Base-by-base conservation (phyloP, 1,284 basidiomycete genomes). In the Laetiporus sulphureus region DNA sequence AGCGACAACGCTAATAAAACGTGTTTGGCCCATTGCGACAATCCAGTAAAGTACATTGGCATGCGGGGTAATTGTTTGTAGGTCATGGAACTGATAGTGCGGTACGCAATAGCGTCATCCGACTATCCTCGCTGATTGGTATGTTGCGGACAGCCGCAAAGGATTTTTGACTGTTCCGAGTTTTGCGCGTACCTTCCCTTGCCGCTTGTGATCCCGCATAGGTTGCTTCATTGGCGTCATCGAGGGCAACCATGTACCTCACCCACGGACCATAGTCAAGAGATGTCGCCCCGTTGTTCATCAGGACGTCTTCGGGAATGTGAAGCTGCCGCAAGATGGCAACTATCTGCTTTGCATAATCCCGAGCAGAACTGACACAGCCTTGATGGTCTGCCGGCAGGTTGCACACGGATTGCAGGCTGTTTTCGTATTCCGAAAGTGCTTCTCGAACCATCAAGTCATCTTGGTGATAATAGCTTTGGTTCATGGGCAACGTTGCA, bases 181-280 rank as follows among this genome's bases (percentile, higher is more conserved):
- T 84, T 45, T 41, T 57, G 40, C 81, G 56, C 42, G 72, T 69
- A 10, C 48, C 50, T 42, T 60, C 49, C 43, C 48, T 51, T 44
- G 47, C 51, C 46, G 50, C 54, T 46, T 48, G 49, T 47, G 46
- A 59, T 52, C 50, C 46, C 54, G 55, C 37, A 43, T 40, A 38
- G 41, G 46, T 51, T 32, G 45, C 48, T 56, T 72, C 71, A 41
- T 67, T 55, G 44, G 46, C 58, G 50, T 91, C 88, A 52, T 95
- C 91, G 19, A 68, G 66, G 12, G 47, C 56, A n/a, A 85, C 77
- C 60, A 95, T 86, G 42, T 65, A 53, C 42, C 81, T 71, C 32
- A 92, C 64, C 60, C 73, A 75, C 20, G 91, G 83, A 47, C 78
- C 66, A 57, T 89, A 86, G 38, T 94, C 87, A 53, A 83, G 59